phyloP scores from a whole-genome alignment of 2,329 filamentous ascomycete species.

The Verticillium zaregamsianum region DNA sequence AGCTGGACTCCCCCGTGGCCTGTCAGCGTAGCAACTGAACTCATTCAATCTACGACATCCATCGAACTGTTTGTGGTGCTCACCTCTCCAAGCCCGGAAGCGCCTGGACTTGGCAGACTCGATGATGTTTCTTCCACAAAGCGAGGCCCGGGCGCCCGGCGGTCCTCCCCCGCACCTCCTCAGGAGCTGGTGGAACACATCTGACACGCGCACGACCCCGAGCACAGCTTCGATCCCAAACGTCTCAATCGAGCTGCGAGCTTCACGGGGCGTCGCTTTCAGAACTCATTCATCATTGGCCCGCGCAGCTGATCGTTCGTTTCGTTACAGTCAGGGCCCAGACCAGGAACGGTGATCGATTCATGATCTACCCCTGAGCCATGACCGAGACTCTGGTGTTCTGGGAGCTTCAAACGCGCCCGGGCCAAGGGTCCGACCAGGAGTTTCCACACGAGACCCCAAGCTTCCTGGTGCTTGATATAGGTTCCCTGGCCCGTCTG shows the following conservation, averaged over 20 bases:
- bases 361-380: neutral
- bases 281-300: neutral
- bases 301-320: neutral
- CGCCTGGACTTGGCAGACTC: too few species aligned
- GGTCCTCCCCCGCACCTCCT: neutral
- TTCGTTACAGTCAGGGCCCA: neutral
- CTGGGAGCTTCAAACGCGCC: neutral
- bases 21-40: neutral
- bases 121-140: too few species aligned
- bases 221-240: neutral
- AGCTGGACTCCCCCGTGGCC: too few species aligned
- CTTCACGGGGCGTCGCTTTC: neutral
- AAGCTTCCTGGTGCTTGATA: neutral
- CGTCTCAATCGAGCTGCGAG: neutral
- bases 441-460: neutral
- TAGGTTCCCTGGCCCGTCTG: constrained; percentile 1
- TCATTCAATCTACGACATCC: neutral
- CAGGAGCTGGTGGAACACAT: constrained; percentile 10
- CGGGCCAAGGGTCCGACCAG: neutral
- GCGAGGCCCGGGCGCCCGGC: neutral
- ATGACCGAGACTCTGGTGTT: neutral
- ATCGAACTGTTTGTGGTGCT: too few species aligned
- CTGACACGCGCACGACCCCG: constrained; percentile 8
- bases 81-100: too few species aligned
- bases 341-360: neutral